phyloP scores from a whole-genome alignment of 805 yeast genomes.

The Metschnikowia dekortorum region DNA sequence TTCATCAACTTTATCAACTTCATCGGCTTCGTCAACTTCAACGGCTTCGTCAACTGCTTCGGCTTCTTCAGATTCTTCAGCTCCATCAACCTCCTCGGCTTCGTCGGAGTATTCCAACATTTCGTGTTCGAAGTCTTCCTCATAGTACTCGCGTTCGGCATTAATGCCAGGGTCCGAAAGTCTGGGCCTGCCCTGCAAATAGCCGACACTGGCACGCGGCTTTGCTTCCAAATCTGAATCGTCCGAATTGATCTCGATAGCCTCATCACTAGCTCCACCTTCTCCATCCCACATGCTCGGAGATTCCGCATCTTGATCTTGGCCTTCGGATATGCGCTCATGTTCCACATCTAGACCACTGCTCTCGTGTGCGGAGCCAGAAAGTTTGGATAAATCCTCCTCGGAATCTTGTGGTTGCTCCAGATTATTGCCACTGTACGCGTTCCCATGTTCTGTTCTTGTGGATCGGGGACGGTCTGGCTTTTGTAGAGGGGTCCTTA shows the following conservation, averaged over 20 bases:
- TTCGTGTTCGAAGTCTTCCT: background rate
- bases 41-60: constrained; percentile 2
- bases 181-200: background rate
- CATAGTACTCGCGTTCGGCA: background rate
- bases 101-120: background rate
- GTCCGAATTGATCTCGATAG: constrained; percentile 11
- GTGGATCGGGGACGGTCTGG: background rate
- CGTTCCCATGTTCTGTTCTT: background rate
- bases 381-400: background rate
- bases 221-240: constrained; percentile 1
- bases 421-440: background rate
- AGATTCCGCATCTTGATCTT: background rate
- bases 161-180: background rate
- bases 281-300: background rate
- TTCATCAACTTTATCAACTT: constrained; percentile 5
- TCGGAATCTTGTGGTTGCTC: background rate
- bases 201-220: background rate
- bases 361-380: background rate
- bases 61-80: background rate
- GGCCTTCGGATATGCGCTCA: background rate
- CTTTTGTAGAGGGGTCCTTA: constrained; percentile 3
- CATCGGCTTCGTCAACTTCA: background rate
- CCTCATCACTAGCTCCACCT: constrained; percentile 8
- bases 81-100: background rate
- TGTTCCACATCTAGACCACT: background rate